Evolutionary conservation across 495 filamentous ascomycete genomes (phyloP).

Genomic region (Tuber indicum): DNA sequence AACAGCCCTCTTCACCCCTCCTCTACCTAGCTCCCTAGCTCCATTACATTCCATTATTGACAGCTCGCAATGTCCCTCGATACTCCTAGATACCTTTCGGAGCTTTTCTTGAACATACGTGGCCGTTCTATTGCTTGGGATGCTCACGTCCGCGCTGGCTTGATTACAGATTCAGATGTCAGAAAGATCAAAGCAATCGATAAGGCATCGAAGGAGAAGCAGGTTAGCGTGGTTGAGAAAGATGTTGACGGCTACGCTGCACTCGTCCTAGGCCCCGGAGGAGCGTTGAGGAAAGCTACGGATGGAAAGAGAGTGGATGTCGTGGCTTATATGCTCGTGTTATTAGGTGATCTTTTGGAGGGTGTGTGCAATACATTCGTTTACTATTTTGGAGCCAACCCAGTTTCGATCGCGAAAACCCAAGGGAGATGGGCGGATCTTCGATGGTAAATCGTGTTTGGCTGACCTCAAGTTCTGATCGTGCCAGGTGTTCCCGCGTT

Average conservation of each 20-base stretch:
- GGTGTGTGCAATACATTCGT: slow-evolving; percentile 48
- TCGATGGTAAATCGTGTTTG: slow-evolving; percentile 8
- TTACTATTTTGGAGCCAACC: background rate
- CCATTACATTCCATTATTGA: background rate
- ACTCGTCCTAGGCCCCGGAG: slow-evolving; percentile 62
- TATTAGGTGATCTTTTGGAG: slow-evolving; percentile 80
- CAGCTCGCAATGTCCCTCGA: slow-evolving; percentile 66
- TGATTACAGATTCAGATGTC: slow-evolving; percentile 87
- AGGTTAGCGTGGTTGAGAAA: slow-evolving; percentile 68
- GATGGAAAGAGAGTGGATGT: slow-evolving; percentile 65
- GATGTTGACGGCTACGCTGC: slow-evolving; percentile 70
- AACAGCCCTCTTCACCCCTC: background rate
- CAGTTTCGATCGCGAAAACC: background rate
- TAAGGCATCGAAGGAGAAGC: slow-evolving; percentile 85
- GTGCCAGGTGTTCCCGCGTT: slow-evolving; percentile 68
- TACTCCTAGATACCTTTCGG: slow-evolving; percentile 80
- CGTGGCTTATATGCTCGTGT: slow-evolving; percentile 86
- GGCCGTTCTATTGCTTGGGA: slow-evolving; percentile 95
- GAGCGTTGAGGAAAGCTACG: slow-evolving; percentile 32
- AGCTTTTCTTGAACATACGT: slow-evolving; percentile 91
- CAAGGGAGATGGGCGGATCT: background rate
- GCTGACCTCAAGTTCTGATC: slow-evolving; percentile 24
- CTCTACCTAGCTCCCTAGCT: background rate
- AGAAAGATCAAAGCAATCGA: slow-evolving; percentile 96
- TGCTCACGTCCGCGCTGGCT: slow-evolving; percentile 85